These are phyloP conservation scores for Ananas comosus DNA, from an alignment of 176 grass and related monocot genomes.

Conservation along the genomic window DNA sequence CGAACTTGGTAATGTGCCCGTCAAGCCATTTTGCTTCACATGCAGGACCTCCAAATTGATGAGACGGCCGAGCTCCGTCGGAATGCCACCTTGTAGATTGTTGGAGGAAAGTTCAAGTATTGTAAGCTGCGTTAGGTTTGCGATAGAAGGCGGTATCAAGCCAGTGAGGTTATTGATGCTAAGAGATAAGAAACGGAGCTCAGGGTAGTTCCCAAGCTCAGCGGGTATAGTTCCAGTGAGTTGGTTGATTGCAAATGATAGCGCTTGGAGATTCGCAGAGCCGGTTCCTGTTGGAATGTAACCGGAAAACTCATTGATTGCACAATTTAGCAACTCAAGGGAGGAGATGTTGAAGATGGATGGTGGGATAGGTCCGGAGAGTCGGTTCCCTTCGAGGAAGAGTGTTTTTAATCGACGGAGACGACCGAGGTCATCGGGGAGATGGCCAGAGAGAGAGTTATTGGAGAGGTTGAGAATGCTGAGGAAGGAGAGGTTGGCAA, in stretches of 20 bases:
- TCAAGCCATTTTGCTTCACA: not conserved
- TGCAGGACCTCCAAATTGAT: conserved; percentile 13
- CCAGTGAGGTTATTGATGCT: conserved; percentile 30
- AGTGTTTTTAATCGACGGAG: conserved; percentile 17
- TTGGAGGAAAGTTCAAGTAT: conserved; percentile 31
- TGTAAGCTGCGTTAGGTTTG: conserved; percentile 18
- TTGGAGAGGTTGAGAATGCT: conserved; percentile 26
- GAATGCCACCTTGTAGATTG: conserved; percentile 27
- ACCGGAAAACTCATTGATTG: conserved; percentile 21
- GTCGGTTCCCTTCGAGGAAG: conserved; percentile 10
- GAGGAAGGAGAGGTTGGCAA: conserved; percentile 39
- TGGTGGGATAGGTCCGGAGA: conserved; percentile 32
- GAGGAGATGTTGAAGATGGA: conserved; percentile 21
- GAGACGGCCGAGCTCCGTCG: conserved; percentile 8
- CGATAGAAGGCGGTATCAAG: conserved; percentile 24
- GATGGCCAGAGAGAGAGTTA: conserved; percentile 9
- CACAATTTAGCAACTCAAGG: conserved; percentile 16
- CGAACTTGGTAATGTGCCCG: not conserved
- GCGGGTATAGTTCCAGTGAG: conserved; percentile 28
- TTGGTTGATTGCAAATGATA: conserved; percentile 21
- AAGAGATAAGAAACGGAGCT: conserved; percentile 3
- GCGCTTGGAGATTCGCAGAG: conserved; percentile 23
- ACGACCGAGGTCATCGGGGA: conserved; percentile 14
- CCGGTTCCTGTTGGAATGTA: conserved; percentile 18
- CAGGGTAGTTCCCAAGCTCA: conserved; percentile 27